A percentile compares a stretch with the other conserved stretches of the same genome.
Evolutionary conservation across 1,284 basidiomycete genomes (phyloP).

Genomic region (Hypsizygus ulmarius): DNA sequence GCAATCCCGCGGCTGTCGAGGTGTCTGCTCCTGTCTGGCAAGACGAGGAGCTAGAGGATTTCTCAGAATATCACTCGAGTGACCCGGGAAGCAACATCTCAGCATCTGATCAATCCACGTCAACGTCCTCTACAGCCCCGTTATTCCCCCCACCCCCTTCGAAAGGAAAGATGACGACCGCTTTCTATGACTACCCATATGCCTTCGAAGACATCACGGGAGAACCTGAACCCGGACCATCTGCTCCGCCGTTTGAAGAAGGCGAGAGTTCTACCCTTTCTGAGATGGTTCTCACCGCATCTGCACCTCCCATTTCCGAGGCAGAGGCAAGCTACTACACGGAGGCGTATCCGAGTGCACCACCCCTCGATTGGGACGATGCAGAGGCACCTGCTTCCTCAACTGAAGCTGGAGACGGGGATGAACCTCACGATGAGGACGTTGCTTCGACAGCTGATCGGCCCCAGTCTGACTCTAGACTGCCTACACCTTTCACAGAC

Average conservation of each 20-base stretch:
- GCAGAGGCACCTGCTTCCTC: constrained; percentile 3
- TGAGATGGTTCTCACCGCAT: constrained; percentile 25
- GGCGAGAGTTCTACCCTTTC: constrained; percentile 32
- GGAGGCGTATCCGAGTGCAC: constrained; percentile 14
- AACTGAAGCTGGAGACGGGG: neutral
- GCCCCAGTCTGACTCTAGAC: neutral
- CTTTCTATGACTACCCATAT: constrained; percentile 42
- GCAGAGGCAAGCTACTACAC: constrained; percentile 16
- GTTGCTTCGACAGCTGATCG: constrained; percentile 9
- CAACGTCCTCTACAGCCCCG: constrained; percentile 33
- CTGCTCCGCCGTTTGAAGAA: constrained; percentile 46
- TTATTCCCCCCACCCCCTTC: constrained; percentile 39
- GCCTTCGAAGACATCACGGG: constrained; percentile 36
- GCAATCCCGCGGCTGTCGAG: constrained; percentile 18
- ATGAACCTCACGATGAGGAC: constrained; percentile 2
- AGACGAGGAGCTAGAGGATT: constrained; percentile 40
- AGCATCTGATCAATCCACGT: constrained; percentile 14
- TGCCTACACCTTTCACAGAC: neutral
- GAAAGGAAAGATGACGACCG: constrained; percentile 39
- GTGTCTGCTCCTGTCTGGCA: constrained; percentile 42
- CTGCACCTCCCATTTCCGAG: constrained; percentile 30
- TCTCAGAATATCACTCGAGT: constrained; percentile 13
- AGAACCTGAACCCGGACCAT: constrained; percentile 37
- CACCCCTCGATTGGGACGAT: constrained; percentile 10
- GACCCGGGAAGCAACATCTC: constrained; percentile 6